Conservation (phyloP, 2,329 filamentous ascomycete species). For the Aspergillus fumigatus region DNA sequence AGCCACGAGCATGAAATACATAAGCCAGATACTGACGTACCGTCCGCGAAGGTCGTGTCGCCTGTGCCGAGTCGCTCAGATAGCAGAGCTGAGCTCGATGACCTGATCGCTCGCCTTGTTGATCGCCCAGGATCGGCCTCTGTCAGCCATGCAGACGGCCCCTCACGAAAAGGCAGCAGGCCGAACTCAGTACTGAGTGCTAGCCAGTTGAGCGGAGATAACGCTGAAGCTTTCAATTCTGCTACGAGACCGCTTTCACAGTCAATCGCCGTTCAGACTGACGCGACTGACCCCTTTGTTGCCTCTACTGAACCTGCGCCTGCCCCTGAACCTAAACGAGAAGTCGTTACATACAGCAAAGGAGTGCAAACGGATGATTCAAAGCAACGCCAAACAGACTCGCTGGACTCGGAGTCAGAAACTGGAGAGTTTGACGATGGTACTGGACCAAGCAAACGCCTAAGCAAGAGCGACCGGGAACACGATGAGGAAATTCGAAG, state of each 20-base stretch:
- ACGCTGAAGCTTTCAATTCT: slow-evolving; percentile 35
- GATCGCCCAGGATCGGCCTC: slow-evolving; percentile 70
- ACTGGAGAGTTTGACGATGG: slow-evolving; percentile 55
- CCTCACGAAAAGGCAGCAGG: slow-evolving; percentile 58
- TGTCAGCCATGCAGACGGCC: slow-evolving; percentile 48
- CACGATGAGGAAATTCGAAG: slow-evolving; percentile 85
- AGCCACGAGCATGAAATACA: not conserved
- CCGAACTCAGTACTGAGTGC: slow-evolving; percentile 83
- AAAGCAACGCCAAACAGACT: slow-evolving; percentile 51
- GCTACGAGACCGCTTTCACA: slow-evolving; percentile 39
- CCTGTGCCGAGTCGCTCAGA: slow-evolving; percentile 66
- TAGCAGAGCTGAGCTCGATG: slow-evolving; percentile 69
- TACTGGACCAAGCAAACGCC: slow-evolving; percentile 59
- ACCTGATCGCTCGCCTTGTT: slow-evolving; percentile 77
- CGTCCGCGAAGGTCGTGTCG: slow-evolving; percentile 54
- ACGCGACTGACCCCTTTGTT: slow-evolving; percentile 68
- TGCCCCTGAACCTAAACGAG: slow-evolving; percentile 48
- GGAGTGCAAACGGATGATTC: slow-evolving; percentile 85
- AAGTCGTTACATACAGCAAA: slow-evolving; percentile 95
- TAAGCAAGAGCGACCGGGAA: slow-evolving; percentile 74
- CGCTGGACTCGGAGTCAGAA: slow-evolving; percentile 58
- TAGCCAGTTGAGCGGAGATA: slow-evolving; percentile 73
- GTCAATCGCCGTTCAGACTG: slow-evolving; percentile 58
- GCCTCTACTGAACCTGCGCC: slow-evolving; percentile 75
- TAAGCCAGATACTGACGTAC: slow-evolving; percentile 10